phyloP scores from a whole-genome alignment of 2,329 filamentous ascomycete genomes.

The Davidsoniella eucalypti region DNA sequence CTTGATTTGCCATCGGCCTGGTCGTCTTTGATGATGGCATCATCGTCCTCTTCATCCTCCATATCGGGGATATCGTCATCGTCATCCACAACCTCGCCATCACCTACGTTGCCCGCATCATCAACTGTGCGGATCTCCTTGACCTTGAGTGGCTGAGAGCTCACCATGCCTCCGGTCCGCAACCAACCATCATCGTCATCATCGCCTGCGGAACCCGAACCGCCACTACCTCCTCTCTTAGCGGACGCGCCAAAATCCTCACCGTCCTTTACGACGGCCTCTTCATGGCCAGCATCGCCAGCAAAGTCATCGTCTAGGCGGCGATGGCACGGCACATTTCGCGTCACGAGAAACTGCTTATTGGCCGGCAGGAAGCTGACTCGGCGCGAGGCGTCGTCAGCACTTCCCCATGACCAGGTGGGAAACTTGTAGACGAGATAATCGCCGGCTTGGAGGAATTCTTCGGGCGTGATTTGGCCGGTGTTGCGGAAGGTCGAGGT shows the following conservation, averaged over 20 bases:
- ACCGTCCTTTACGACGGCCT: conserved; percentile 69
- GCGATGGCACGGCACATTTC: conserved; percentile 84
- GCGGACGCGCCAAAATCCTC: conserved; percentile 34
- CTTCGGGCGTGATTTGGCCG: conserved; percentile 90
- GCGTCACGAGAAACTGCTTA: conserved; percentile 91
- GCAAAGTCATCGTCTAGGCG: conserved; percentile 88
- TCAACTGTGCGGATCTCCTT: conserved; percentile 77
- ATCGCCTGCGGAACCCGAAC: conserved; percentile 20
- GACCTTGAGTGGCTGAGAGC: conserved; percentile 58
- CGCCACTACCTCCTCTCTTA: conserved; percentile 20
- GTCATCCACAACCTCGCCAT: conserved; percentile 57
- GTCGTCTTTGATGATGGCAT: conserved; percentile 77
- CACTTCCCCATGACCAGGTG: conserved; percentile 91
- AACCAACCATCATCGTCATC: conserved; percentile 81
- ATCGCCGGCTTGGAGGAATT: conserved; percentile 90
- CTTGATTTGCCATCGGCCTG: conserved; percentile 6
- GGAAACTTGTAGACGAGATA: conserved; percentile 99
- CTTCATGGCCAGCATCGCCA: conserved; percentile 70
- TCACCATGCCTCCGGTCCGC: conserved; percentile 64
- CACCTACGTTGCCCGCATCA: conserved; percentile 72
- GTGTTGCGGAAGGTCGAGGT: conserved; percentile 87
- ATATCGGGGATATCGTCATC: conserved; percentile 86
- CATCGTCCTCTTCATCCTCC: conserved; percentile 94
- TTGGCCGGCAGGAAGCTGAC: conserved; percentile 66
- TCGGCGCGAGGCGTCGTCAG: conserved; percentile 63